These are phyloP conservation scores for Aspergillus sp. DNA, from an alignment of 2,329 filamentous ascomycete species.

Conservation along the genomic window DNA sequence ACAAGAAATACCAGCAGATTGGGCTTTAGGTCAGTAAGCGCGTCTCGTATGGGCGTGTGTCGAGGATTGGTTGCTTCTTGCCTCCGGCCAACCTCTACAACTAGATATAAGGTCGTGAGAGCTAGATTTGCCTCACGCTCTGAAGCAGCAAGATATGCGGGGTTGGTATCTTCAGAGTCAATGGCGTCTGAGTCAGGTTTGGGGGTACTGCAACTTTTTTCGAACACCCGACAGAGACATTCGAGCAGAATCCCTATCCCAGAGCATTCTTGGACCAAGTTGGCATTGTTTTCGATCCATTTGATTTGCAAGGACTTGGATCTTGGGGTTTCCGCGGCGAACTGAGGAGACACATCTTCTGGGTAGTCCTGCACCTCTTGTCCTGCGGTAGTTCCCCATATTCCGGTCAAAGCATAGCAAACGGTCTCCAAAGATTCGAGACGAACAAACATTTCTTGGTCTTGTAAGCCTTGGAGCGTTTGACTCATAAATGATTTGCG, in stretches of 20 bases:
- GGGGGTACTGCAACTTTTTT: slow-evolving; percentile 26
- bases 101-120: slow-evolving; percentile 39
- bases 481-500: slow-evolving; percentile 37
- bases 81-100: slow-evolving; percentile 37
- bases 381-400: slow-evolving; percentile 66
- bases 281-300: slow-evolving; percentile 42
- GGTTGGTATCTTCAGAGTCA: slow-evolving; percentile 26
- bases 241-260: slow-evolving; percentile 32
- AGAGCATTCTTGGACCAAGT: slow-evolving; percentile 31
- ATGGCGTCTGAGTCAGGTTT: slow-evolving; percentile 18
- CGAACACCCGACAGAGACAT: slow-evolving; percentile 35
- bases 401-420: slow-evolving; percentile 58
- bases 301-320: slow-evolving; percentile 45
- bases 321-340: slow-evolving; percentile 37
- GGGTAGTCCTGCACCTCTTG: slow-evolving; percentile 25
- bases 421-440: slow-evolving; percentile 43
- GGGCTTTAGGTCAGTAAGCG: slow-evolving; percentile 56
- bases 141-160: slow-evolving; percentile 30
- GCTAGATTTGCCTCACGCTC: slow-evolving; percentile 39
- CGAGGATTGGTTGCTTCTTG: slow-evolving; percentile 23
- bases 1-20: slow-evolving; percentile 69
- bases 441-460: slow-evolving; percentile 36
- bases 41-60: slow-evolving; percentile 21
- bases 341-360: slow-evolving; percentile 28
- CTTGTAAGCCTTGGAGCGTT: slow-evolving; percentile 32